These are phyloP conservation scores for Apiotrichum gracile DNA, from an alignment of 1,284 basidiomycete genomes.

Conservation along the genomic window DNA sequence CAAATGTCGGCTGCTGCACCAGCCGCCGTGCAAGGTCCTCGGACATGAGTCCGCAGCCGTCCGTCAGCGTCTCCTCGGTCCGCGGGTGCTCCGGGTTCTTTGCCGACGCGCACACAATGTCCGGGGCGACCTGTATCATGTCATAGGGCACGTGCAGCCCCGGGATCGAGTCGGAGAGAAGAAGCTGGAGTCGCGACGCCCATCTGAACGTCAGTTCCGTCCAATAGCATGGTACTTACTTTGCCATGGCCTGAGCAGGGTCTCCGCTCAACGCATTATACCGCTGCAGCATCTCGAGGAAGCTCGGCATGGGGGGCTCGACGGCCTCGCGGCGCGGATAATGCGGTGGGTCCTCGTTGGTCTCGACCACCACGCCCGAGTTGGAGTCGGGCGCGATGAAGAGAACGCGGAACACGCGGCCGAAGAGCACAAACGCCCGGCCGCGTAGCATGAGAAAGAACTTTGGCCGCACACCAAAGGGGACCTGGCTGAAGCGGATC, in stretches of 20 bases:
- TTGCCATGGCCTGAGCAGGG: conserved; percentile 36
- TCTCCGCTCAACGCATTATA: conserved; percentile 32
- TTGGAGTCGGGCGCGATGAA: conserved; percentile 26
- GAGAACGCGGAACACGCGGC: conserved; percentile 26
- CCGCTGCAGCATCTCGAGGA: conserved; percentile 20
- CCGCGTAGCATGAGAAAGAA: conserved; percentile 24
- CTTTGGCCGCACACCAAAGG: neutral
- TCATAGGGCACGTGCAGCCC: conserved; percentile 8
- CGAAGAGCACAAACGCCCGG: conserved; percentile 26
- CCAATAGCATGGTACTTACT: conserved; percentile 7
- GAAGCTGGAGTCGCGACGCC: conserved; percentile 31
- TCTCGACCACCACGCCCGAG: conserved; percentile 26
- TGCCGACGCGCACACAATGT: conserved; percentile 28
- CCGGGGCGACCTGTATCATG: conserved; percentile 16
- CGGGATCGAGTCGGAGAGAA: conserved; percentile 35
- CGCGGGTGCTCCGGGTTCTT: conserved; percentile 1
- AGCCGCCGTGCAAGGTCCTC: conserved; percentile 23
- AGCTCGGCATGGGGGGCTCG: conserved; percentile 4
- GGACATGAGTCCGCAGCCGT: conserved; percentile 42
- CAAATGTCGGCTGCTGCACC: conserved; percentile 10
- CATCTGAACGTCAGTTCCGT: conserved; percentile 9
- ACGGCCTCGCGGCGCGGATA: neutral
- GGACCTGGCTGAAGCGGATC: conserved; percentile 18
- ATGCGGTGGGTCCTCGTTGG: conserved; percentile 8
- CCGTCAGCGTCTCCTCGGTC: conserved; percentile 21